Base-by-base conservation (phyloP, 495 filamentous ascomycete species). In the Apiosordaria backusii region DNA sequence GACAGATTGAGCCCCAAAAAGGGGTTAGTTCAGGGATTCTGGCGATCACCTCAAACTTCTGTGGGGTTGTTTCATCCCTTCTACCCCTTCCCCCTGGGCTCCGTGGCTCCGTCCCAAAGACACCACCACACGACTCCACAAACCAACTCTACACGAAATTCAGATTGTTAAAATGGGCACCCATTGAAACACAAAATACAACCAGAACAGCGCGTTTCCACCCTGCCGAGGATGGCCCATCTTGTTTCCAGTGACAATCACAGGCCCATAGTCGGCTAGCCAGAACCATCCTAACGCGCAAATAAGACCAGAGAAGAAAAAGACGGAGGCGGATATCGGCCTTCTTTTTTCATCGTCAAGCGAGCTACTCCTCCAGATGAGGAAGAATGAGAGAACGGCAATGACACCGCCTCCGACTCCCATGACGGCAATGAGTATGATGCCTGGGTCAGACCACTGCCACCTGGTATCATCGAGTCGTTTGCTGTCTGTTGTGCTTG, bases 21-120 rank as follows among this genome's bases (percentile, higher is more conserved):
- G 26, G n/a, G 59, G 26, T 45, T 19, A 45, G 27, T 18, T 61
- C 59, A 13, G 9, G 13, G 59, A 22, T 18, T 25, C 13, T 59
- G 57, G 57, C 57, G 23, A 59, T 23, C 1, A 45, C 18, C n/a
- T 61, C 13, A 61, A 61, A 61, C 59, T 13, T 13, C 5, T 61
- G 59, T 29, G 59, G 59, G 27, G 59, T n/a, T 16, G 59, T 61
- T 61, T 61, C 59, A 61, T 40, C 26, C 27, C 29, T n/a, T 61
- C 18, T 45, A 3, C 26, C 59, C 29, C 10, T 23, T 55, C 52
- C 18, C 10, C 52, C 52, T 5, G 22, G 21, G 7, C 40, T 6
- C 6, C 6, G 7, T 7, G 40, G 40, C 40, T 6, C 16, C 40
- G 6, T 50, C 7, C 7, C 40, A 55, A 23, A 53, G 50, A 4